Base-by-base conservation (phyloP, 2,329 filamentous ascomycete species). In the Penicillium fuscoglaucum region DNA sequence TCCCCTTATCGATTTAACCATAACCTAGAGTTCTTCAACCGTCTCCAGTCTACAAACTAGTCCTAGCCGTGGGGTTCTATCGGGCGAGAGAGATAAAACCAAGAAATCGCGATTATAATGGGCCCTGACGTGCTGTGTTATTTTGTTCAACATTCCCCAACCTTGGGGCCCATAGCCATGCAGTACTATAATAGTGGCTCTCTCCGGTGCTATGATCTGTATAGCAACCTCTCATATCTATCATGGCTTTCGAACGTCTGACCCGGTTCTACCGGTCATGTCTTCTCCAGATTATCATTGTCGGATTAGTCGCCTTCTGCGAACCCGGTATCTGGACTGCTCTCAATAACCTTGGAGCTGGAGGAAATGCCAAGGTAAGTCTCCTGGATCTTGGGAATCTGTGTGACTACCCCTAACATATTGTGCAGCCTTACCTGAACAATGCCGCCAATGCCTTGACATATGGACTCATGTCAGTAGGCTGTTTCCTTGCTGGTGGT, bases 361-460 rank as follows among this genome's bases (percentile, higher is more conserved):
- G 78, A 28, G 78, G 78, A 13, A 64, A 64, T 51, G 62, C 62
- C 6, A 64, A 54, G 9, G 62, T 63, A 43, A 43, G 61, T 57
- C 12, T 19, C 17, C 6, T 15, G 19, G 12, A 2, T 21, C 5
- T 44, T 39, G 26, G 5, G 9, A 7, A 12, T 28, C 2, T 26
- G 12, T n/a, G 17, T 3, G 40, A 33, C 13, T 45, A 6, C 8
- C 3, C 1, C 52, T 59, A 39, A 58, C 45, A 44, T 13, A 26
- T 72, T 72, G 3, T 70, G 71, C 50, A 78, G 55, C 80, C 80
- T 1, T 81, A 76, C 48, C 74, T 83, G 0, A 78, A 81, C 54
- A 81, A 81, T 55, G 79, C 78, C 1, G 79, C 78, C 24, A 82
- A 82, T 54, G 77, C 79, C 5, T 67, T 82, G 9, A 75, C 79